Percentiles rank a stretch among this genome's conserved stretches.
These are phyloP conservation scores for Cyberlindnera mrakii DNA, from an alignment of 805 yeast genomes.

Conservation along the genomic window DNA sequence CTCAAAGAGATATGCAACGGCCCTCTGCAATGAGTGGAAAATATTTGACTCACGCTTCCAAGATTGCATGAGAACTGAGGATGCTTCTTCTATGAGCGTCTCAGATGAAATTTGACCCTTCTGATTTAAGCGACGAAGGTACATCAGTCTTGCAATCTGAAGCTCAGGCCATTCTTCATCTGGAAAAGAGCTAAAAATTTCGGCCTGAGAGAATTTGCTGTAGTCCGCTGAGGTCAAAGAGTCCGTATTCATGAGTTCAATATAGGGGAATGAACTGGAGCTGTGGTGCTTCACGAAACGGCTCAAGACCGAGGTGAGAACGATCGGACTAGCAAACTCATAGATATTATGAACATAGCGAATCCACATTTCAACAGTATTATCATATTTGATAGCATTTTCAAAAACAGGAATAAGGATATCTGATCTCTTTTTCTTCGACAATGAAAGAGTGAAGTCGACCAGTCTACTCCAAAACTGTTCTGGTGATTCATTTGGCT, in stretches of 20 bases:
- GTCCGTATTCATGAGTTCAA: conserved; percentile 8
- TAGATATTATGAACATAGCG: conserved; percentile 7
- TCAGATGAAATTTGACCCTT: background rate
- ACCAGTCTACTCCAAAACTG: conserved; percentile 7
- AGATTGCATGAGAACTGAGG: background rate
- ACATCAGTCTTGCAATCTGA: background rate
- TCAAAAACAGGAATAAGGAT: conserved; percentile 7
- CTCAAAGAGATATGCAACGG: conserved; percentile 31
- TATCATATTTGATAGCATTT: conserved; percentile 4
- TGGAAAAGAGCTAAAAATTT: background rate
- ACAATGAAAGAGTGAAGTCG: background rate
- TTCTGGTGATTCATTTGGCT: background rate
- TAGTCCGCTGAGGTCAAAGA: background rate
- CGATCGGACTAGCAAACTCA: conserved; percentile 2
- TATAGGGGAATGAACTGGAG: conserved; percentile 5
- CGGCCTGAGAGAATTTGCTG: background rate
- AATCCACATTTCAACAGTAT: conserved; percentile 10
- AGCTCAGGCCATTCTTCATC: background rate
- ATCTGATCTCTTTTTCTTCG: conserved; percentile 11
- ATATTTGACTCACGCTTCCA: conserved; percentile 21
- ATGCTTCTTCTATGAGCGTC: background rate
- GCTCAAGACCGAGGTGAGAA: background rate
- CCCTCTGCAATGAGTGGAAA: conserved; percentile 39
- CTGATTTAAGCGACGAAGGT: background rate
- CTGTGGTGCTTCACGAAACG: conserved; percentile 11